Conservation (phyloP, 1,139 yeast genomes). For the Debaryomyces coudertii region DNA sequence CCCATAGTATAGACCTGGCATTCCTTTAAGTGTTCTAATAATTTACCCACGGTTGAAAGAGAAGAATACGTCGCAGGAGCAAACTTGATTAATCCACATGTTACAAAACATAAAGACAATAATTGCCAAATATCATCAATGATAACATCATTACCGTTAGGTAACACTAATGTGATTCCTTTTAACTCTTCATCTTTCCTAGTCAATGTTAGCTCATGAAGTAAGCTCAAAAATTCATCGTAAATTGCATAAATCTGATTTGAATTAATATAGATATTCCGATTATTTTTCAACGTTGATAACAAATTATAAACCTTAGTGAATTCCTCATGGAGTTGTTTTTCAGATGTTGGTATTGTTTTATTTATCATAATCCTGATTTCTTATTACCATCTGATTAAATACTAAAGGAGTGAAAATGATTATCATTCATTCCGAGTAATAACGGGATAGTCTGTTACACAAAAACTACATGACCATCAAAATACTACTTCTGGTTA, state of each 20-base stretch:
- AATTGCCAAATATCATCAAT: conserved; percentile 89
- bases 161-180: conserved; percentile 42
- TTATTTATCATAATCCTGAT: conserved; percentile 14
- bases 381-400: neutral
- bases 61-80: conserved; percentile 96
- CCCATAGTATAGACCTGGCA: conserved; percentile 80
- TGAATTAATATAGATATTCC: conserved; percentile 64
- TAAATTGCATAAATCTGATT: conserved; percentile 62
- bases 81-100: conserved; percentile 85
- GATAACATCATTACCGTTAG: conserved; percentile 63
- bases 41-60: conserved; percentile 77
- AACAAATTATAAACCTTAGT: conserved; percentile 51
- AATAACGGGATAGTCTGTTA: conserved; percentile 2
- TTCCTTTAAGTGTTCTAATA: conserved; percentile 79
- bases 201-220: conserved; percentile 53
- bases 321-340: conserved; percentile 51
- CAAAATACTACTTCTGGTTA: neutral
- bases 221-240: conserved; percentile 51
- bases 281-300: conserved; percentile 63
- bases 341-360: conserved; percentile 54
- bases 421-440: conserved; percentile 3
- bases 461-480: neutral
- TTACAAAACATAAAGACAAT: conserved; percentile 79
- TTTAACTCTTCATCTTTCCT: conserved; percentile 52
- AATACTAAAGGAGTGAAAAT: neutral